Conservation (phyloP, 1,284 basidiomycete species). For the Irpex sp. region DNA sequence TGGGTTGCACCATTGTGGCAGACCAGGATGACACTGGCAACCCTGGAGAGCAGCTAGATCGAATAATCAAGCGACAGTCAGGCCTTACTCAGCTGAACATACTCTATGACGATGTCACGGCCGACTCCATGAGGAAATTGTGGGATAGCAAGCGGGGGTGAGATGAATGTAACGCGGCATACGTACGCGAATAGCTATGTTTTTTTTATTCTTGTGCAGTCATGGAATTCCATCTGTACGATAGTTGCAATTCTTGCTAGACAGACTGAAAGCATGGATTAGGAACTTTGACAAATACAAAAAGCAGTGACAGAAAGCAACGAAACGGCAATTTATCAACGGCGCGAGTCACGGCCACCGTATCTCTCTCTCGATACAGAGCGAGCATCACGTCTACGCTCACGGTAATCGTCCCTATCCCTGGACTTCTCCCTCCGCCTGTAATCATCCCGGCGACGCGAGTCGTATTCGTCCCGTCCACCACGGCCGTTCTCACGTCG, state of each 20-base stretch:
- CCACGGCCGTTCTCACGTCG: conserved; percentile 15
- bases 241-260: too few species aligned
- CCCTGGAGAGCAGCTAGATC: not conserved
- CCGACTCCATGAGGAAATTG: too few species aligned
- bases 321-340: not conserved
- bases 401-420: conserved; percentile 14
- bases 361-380: conserved; percentile 10
- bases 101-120: not conserved
- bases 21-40: not conserved
- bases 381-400: conserved; percentile 6
- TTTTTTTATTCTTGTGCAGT: too few species aligned
- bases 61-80: not conserved
- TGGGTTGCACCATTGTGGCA: not conserved
- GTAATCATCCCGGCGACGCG: conserved; percentile 15
- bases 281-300: not conserved
- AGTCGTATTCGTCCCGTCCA: conserved; percentile 16
- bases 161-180: too few species aligned
- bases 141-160: too few species aligned
- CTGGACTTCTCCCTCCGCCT: conserved; percentile 11
- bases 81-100: not conserved
- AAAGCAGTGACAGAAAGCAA: conserved; percentile 26
- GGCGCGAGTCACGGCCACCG: conserved; percentile 10
- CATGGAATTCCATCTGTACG: too few species aligned
- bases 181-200: too few species aligned
- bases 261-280: not conserved